Conservation (phyloP, 345 rosid species). For the Populus nigra region DNA sequence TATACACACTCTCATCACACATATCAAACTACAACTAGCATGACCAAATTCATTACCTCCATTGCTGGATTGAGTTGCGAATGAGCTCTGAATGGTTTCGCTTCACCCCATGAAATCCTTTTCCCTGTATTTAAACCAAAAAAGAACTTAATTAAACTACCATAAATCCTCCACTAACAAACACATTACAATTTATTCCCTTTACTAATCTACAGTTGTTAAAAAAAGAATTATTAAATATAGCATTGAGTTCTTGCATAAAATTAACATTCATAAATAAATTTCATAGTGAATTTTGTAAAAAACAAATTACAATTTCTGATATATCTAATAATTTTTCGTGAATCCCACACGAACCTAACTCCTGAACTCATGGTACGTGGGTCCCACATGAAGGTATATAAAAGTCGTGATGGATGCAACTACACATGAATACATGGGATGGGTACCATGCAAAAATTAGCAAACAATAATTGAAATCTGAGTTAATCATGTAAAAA, state of each 20-base stretch:
- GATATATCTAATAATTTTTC: too few species aligned
- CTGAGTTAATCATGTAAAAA: neutral
- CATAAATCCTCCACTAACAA: neutral
- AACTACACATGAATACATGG: too few species aligned
- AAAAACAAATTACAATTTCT: too few species aligned
- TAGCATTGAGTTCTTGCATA: too few species aligned
- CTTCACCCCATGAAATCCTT: conserved; percentile 56
- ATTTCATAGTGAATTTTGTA: too few species aligned
- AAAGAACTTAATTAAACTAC: neutral
- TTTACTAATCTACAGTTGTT: neutral
- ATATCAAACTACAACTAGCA: neutral
- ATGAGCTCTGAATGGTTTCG: conserved; percentile 56
- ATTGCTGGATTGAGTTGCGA: conserved; percentile 47
- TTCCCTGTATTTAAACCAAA: conserved; percentile 36
- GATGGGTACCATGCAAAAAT: neutral
- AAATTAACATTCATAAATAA: too few species aligned
- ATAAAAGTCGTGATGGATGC: too few species aligned
- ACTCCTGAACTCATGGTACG: neutral
- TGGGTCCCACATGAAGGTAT: neutral
- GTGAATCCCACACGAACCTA: too few species aligned
- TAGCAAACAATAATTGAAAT: neutral
- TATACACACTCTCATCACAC: neutral
- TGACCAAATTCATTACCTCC: conserved; percentile 50
- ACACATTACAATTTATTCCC: neutral
- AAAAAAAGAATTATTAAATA: neutral